Base-by-base conservation (phyloP, 23 red algal species). In the Pyropia haitanensis region DNA sequence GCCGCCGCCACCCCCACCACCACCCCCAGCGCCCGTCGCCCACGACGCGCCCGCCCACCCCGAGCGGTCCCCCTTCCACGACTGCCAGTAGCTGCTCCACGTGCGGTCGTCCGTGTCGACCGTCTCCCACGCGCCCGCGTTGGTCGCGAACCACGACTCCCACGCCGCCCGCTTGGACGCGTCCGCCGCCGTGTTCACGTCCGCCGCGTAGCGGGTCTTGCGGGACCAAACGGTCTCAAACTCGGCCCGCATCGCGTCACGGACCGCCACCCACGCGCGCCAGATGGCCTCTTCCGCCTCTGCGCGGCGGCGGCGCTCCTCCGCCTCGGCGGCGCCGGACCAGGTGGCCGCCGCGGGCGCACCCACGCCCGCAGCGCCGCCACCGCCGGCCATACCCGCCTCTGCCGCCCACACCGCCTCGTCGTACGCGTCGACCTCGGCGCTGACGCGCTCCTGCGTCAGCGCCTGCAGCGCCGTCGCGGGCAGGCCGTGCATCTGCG, bases 61-160 rank as follows among this genome's bases (percentile, higher is more conserved):
- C 5, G 2, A 46, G 0, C 39, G 39, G 10, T 46, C 39, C 39
- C 39, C 39, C 39, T 70, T 31, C 86, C 86, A 90, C 32, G 65
- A 31, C 27, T 74, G 44, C 86, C 86, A 90, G 34, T 90, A 90
- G 20, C 60, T 64, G 8, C 49, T 65, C 86, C 86, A 90, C 1
- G 67, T 63, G 13, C 31, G 20, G 10, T 75, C 60, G 61, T 90
- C 86, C 75, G 64, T 81, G 54, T 76, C 34, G 20, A 90, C 68
- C 19, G 61, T 26, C 13, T 53, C 57, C 86, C 86, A 90, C 55
- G 72, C 61, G 24, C 81, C 86, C 27, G 67, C 25, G 56, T 90
- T 90, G 50, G 70, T 33, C 14, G 74, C 86, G 60, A 72, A 81
- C 86, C 86, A 90, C 21, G 63, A 53, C 28, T 56, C 86, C 86